A percentile compares a stretch with the other conserved stretches of the same genome.
Evolutionary conservation across 192 early-diverging fungal species (phyloP).

Genomic region (Coemansia sp.): DNA sequence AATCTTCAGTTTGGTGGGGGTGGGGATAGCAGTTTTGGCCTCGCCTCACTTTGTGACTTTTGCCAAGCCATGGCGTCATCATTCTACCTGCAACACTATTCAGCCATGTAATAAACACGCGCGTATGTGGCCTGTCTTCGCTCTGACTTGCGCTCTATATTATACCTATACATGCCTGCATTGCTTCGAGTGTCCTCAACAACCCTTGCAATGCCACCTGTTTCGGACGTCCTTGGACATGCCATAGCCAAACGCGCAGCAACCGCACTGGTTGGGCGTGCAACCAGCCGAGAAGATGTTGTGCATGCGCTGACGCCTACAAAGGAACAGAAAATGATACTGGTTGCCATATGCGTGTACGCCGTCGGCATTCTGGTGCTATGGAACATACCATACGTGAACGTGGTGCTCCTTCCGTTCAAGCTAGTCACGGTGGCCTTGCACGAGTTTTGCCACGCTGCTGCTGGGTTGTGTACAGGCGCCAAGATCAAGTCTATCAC

Average conservation of each 20-base stretch:
- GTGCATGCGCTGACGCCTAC: conserved; percentile 41
- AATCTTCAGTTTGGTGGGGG: no score
- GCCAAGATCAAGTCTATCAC: conserved; percentile 85
- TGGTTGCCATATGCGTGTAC: conserved; percentile 65
- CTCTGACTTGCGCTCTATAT: not conserved
- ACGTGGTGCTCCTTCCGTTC: conserved; percentile 89
- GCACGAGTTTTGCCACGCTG: conserved; percentile 95
- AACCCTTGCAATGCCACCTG: conserved; percentile 8
- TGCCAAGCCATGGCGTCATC: no score
- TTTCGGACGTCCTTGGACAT: conserved; percentile 1
- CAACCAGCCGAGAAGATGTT: conserved; percentile 32
- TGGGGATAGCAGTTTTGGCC: no score
- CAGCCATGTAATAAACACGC: no score
- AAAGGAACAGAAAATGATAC: conserved; percentile 35
- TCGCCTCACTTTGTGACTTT: no score
- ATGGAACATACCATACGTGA: conserved; percentile 86
- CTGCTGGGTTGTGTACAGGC: conserved; percentile 82
- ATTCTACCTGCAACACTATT: no score
- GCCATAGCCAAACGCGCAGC: conserved; percentile 4
- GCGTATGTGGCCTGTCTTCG: no score
- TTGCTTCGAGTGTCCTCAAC: not conserved
- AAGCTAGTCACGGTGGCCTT: conserved; percentile 90
- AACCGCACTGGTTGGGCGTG: conserved; percentile 12
- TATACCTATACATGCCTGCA: no score
- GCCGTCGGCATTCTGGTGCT: conserved; percentile 66